A percentile compares a stretch with the other conserved stretches of the same genome.
phyloP scores from a whole-genome alignment of 257 asterid species.

The Solanum appendiculatum region DNA sequence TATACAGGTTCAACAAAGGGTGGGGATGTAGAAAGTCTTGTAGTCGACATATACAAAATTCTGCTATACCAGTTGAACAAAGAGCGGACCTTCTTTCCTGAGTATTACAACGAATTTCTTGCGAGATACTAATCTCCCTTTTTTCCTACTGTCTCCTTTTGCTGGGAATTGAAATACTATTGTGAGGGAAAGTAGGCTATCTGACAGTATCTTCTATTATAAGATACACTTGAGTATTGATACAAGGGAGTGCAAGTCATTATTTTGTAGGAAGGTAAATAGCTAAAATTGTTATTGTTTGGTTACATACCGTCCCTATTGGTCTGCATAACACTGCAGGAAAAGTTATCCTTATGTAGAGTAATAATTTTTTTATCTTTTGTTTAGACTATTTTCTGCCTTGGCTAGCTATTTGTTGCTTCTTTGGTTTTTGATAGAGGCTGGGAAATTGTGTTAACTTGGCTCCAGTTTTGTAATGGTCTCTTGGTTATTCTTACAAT shows the following conservation, averaged over 20 bases:
- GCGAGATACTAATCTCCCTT: not conserved
- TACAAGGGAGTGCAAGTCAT: not conserved
- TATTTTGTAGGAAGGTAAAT: not conserved
- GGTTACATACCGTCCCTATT: not conserved
- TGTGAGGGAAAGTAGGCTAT: not conserved
- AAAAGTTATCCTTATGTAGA: not conserved
- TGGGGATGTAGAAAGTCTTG: not conserved
- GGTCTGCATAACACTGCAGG: not conserved
- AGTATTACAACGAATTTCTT: not conserved
- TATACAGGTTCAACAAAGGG: not conserved
- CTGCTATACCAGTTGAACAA: not conserved
- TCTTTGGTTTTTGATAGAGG: not conserved
- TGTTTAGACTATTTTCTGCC: not conserved
- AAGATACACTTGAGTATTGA: not conserved
- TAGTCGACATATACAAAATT: not conserved
- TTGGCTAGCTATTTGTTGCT: accelerated
- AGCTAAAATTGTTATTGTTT: not conserved
- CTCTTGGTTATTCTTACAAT: not conserved
- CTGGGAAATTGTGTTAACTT: not conserved
- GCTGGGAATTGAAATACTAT: not conserved
- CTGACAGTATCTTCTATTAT: not conserved
- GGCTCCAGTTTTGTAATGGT: not conserved
- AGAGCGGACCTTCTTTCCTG: not conserved
- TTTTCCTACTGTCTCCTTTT: not conserved
- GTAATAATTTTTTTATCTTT: not conserved